phyloP scores from a whole-genome alignment of 2,329 filamentous ascomycete species.

The Leptographium lundbergii region DNA sequence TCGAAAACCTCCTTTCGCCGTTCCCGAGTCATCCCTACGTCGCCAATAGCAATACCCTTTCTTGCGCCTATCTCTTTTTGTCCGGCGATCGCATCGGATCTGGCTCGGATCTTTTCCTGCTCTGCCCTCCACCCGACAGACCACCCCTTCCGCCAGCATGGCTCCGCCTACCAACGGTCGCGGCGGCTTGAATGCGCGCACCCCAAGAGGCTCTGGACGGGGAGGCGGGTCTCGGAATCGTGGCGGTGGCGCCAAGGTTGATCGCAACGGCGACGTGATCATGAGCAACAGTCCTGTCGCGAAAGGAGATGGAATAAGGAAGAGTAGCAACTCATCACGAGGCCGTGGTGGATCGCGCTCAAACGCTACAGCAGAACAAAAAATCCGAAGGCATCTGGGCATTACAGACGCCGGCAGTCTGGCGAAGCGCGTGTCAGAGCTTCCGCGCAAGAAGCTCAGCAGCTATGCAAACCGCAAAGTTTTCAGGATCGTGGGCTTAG shows the following conservation, averaged over 20 bases:
- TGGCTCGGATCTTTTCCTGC: neutral
- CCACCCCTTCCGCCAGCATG: neutral
- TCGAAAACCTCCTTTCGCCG: neutral
- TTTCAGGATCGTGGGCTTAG: conserved; percentile 48
- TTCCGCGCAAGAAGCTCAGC: conserved; percentile 12
- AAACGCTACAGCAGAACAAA: conserved; percentile 6
- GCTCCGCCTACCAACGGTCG: neutral
- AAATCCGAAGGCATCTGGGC: conserved; percentile 18
- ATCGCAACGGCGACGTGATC: conserved; percentile 47
- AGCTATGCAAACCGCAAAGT: conserved; percentile 19
- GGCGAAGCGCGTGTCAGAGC: conserved; percentile 13
- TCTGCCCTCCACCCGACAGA: neutral
- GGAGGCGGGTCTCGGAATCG: conserved; percentile 26
- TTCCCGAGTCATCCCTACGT: neutral
- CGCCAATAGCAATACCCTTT: neutral
- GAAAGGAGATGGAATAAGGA: conserved; percentile 7
- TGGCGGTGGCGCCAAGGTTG: conserved; percentile 27
- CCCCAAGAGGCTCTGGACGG: neutral
- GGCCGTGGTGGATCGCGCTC: conserved; percentile 5
- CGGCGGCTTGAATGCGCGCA: neutral
- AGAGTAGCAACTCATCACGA: neutral
- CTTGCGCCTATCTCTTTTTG: neutral
- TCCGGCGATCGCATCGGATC: neutral
- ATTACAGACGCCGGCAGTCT: conserved; percentile 15
- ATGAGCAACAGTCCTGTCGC: conserved; percentile 29